These are phyloP conservation scores for Areca catechu DNA, from an alignment of 176 grass and related monocot species.

Conservation along the genomic window DNA sequence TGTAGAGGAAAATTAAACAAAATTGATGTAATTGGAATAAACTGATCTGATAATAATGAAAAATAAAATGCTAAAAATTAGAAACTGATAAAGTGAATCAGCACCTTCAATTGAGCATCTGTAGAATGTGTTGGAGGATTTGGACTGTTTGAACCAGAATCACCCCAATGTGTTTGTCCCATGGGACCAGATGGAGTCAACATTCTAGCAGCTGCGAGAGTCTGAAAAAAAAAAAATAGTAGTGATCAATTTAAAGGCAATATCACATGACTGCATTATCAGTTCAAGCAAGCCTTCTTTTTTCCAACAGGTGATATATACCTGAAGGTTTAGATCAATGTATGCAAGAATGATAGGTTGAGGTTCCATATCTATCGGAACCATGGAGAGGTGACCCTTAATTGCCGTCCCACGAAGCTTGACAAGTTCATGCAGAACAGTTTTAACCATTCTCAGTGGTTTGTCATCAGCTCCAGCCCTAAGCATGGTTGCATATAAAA, in stretches of 20 bases:
- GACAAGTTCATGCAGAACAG: slow-evolving; percentile 95
- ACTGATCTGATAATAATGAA: neutral
- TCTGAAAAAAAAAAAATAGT: slow-evolving; percentile 25
- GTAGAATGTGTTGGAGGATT: slow-evolving; percentile 60
- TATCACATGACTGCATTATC: neutral
- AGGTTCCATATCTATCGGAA: slow-evolving; percentile 96
- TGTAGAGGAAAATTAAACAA: neutral
- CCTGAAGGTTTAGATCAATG: slow-evolving; percentile 99
- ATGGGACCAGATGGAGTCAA: slow-evolving; percentile 87
- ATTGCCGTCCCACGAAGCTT: slow-evolving; percentile 95
- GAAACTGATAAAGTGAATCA: neutral
- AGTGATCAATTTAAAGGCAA: slow-evolving; percentile 2
- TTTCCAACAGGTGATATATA: slow-evolving; percentile 27
- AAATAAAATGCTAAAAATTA: neutral
- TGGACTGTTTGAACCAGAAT: slow-evolving; percentile 70
- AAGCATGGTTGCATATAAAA: slow-evolving; percentile 15
- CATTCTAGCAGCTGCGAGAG: slow-evolving; percentile 98
- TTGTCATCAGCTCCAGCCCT: slow-evolving; percentile 99
- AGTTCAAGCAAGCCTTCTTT: too few relatives aligned
- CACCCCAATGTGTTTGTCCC: slow-evolving; percentile 94
- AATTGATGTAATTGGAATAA: neutral
- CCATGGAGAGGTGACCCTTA: slow-evolving; percentile 99
- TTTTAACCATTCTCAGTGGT: slow-evolving; percentile 98
- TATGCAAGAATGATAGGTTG: slow-evolving; percentile 99
- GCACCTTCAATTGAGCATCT: slow-evolving; percentile 94